phyloP scores from a whole-genome alignment of 2,329 filamentous ascomycete species.

The Venturiaceae sp. region DNA sequence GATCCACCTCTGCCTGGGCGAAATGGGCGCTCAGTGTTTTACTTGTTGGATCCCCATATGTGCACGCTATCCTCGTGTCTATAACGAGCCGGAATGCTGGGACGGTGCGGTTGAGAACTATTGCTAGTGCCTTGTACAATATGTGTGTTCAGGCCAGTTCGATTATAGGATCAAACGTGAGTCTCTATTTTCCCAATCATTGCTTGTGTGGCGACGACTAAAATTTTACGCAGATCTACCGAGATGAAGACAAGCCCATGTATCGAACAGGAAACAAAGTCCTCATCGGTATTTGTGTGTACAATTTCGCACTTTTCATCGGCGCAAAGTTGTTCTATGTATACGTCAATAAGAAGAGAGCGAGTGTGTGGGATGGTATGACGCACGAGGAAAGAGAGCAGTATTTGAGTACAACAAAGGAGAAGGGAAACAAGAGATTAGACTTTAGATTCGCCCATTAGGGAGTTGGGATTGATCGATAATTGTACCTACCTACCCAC shows the following conservation, averaged over 20 bases:
- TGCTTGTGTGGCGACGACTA: neutral
- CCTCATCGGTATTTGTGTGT: slow-evolving; percentile 39
- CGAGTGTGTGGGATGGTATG: slow-evolving; percentile 22
- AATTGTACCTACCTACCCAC: no score
- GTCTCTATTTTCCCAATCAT: neutral
- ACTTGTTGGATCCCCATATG: slow-evolving; percentile 32
- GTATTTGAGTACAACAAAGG: slow-evolving; percentile 24
- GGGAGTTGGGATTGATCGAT: no score
- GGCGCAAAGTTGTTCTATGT: slow-evolving; percentile 45
- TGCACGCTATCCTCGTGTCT: slow-evolving; percentile 33
- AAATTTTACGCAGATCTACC: slow-evolving; percentile 34
- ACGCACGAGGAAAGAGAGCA: slow-evolving; percentile 22
- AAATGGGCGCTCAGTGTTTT: slow-evolving; percentile 28
- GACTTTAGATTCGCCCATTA: slow-evolving; percentile 9
- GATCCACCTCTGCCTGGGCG: slow-evolving; percentile 23
- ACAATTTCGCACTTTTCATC: slow-evolving; percentile 42
- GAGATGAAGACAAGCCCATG: slow-evolving; percentile 38
- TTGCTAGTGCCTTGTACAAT: slow-evolving; percentile 33
- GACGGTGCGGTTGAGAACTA: slow-evolving; percentile 31
- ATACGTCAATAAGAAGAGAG: slow-evolving; percentile 33
- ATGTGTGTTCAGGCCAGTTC: slow-evolving; percentile 15
- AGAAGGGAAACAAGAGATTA: slow-evolving; percentile 23
- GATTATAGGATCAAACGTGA: slow-evolving; percentile 8
- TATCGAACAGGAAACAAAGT: slow-evolving; percentile 46
- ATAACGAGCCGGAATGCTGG: slow-evolving; percentile 30